phyloP scores from a whole-genome alignment of 1,284 basidiomycete species.

The Puccinia horiana region DNA sequence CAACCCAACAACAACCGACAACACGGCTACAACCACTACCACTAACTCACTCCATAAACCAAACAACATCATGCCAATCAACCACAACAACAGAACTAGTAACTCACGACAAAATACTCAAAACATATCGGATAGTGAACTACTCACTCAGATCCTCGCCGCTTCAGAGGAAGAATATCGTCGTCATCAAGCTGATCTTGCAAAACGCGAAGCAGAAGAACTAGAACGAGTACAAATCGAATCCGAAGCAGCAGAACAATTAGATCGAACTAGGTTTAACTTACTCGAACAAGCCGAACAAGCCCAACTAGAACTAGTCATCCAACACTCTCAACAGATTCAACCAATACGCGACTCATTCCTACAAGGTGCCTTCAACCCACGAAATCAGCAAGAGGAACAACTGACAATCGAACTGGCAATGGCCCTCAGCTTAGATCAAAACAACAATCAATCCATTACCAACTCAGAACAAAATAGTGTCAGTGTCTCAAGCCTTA shows the following conservation, averaged over 20 bases:
- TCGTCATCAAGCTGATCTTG: neutral
- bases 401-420: slow-evolving; percentile 17
- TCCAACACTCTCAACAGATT: neutral
- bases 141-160: neutral
- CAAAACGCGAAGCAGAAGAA: neutral
- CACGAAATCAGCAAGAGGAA: slow-evolving; percentile 14
- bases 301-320: neutral
- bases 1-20: too few species aligned
- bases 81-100: neutral
- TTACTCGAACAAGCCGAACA: neutral
- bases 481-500: neutral
- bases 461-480: neutral
- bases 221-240: neutral
- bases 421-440: slow-evolving; percentile 11
- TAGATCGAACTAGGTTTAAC: neutral
- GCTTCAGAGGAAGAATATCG: neutral
- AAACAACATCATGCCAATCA: neutral
- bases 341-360: neutral
- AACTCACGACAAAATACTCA: neutral
- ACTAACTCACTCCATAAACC: too few species aligned
- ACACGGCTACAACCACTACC: too few species aligned
- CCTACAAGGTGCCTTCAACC: neutral
- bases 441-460: neutral
- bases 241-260: neutral
- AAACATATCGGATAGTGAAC: neutral